Percentiles rank a stretch among this genome's conserved stretches.
phyloP scores from a whole-genome alignment of 2,329 filamentous ascomycete genomes.

The Cladophialophora carrionii region DNA sequence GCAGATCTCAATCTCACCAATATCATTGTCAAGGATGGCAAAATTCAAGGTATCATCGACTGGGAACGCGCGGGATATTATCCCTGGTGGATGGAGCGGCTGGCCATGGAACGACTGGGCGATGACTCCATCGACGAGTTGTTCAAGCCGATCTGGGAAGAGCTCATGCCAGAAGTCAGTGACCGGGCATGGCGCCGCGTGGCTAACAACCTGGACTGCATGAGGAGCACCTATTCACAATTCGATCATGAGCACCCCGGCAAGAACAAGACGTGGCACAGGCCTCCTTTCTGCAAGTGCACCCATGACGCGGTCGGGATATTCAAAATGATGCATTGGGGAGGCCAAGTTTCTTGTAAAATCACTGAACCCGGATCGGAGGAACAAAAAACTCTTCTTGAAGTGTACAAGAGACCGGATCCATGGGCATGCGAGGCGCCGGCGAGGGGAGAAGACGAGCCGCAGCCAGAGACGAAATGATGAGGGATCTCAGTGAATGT shows the following conservation, averaged over 20 bases:
- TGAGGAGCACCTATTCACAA: background rate
- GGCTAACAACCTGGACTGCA: background rate
- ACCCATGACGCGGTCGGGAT: background rate
- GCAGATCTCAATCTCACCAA: constrained; percentile 40
- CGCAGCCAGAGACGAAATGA: background rate
- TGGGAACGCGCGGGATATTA: constrained; percentile 40
- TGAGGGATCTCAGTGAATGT: background rate
- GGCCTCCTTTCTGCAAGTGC: background rate
- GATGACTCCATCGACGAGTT: background rate
- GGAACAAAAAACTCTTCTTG: background rate
- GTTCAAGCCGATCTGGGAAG: background rate
- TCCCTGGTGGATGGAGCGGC: constrained; percentile 32
- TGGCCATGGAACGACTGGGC: background rate
- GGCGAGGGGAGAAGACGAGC: background rate
- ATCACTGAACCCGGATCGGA: background rate
- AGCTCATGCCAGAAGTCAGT: background rate
- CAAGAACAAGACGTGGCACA: background rate
- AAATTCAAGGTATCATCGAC: constrained; percentile 39
- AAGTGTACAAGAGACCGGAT: background rate
- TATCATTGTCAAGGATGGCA: constrained; percentile 39
- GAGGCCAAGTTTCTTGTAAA: background rate
- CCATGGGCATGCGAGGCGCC: background rate
- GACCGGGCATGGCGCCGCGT: background rate
- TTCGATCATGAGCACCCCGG: background rate
- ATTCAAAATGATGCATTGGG: background rate